These are phyloP conservation scores for Rhizopus delemar DNA, from an alignment of 371 early-diverging fungal genomes.

Conservation along the genomic window DNA sequence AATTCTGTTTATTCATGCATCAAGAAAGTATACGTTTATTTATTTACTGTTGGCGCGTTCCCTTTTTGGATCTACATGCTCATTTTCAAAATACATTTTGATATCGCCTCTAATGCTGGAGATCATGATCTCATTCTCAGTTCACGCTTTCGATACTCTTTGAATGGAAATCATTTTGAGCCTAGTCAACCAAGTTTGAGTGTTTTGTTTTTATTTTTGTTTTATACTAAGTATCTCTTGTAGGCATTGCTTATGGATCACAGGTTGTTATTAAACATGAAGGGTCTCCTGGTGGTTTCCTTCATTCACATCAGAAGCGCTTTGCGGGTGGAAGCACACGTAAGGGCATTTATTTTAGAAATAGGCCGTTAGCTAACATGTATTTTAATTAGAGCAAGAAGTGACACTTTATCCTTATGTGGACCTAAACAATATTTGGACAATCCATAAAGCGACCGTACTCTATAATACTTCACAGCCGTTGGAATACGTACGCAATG, in stretches of 20 bases:
- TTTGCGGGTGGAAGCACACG: slow-evolving; percentile 83
- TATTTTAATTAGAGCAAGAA: slow-evolving; percentile 74
- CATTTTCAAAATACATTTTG: slow-evolving; percentile 84
- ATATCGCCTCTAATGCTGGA: slow-evolving; percentile 61
- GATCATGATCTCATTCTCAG: slow-evolving; percentile 84
- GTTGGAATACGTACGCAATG: slow-evolving; percentile 55
- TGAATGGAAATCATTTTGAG: slow-evolving; percentile 29
- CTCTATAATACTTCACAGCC: slow-evolving; percentile 37
- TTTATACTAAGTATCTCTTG: background rate
- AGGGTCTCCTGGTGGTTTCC: slow-evolving; percentile 71
- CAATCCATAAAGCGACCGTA: slow-evolving; percentile 48
- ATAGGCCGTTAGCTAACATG: background rate
- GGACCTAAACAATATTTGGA: slow-evolving; percentile 90
- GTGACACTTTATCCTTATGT: slow-evolving; percentile 88
- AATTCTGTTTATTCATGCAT: slow-evolving; percentile 44
- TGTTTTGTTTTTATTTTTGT: background rate
- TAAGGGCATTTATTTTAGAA: slow-evolving; percentile 27
- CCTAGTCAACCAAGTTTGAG: slow-evolving; percentile 27
- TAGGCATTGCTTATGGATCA: slow-evolving; percentile 82
- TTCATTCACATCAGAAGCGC: slow-evolving; percentile 85
- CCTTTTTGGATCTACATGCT: slow-evolving; percentile 81
- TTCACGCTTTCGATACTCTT: slow-evolving; percentile 66
- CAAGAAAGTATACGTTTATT: slow-evolving; percentile 55
- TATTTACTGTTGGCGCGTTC: slow-evolving; percentile 69
- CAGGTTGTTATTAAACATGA: slow-evolving; percentile 74